Evolutionary conservation across 164 flowering plant genomes (phyloP).

Genomic region (Magnolia officinalis): DNA sequence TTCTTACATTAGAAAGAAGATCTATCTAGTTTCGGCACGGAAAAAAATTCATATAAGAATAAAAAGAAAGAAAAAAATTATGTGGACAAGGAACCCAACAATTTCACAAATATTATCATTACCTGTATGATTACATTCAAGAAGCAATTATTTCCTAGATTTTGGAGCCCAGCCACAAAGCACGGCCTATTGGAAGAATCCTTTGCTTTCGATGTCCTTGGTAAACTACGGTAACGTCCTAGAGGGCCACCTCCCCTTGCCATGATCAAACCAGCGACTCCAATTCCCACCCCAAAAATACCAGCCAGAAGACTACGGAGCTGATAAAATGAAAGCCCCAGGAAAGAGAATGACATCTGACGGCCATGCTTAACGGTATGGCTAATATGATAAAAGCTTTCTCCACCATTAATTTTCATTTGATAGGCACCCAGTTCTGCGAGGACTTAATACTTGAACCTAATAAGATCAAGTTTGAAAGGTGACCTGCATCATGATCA

Average conservation of each 20-base stretch:
- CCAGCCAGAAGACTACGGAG: constrained; percentile 39
- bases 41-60: neutral
- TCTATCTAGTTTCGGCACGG: neutral
- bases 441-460: neutral
- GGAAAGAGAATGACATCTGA: constrained; percentile 18
- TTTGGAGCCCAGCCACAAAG: constrained; percentile 69
- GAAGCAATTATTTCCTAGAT: constrained; percentile 91
- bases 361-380: constrained; percentile 31
- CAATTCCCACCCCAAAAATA: constrained; percentile 37
- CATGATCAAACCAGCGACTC: constrained; percentile 39
- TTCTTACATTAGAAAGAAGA: neutral
- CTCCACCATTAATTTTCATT: constrained; percentile 26
- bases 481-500: neutral
- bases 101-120: neutral
- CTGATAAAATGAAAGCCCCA: constrained; percentile 40
- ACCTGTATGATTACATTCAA: constrained; percentile 91
- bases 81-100: neutral
- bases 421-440: neutral
- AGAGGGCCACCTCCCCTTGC: constrained; percentile 31
- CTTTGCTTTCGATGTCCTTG: constrained; percentile 19
- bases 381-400: constrained; percentile 17
- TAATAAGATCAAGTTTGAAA: neutral
- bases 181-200: constrained; percentile 20
- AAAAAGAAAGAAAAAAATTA: neutral
- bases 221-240: constrained; percentile 22